Percentiles rank a stretch among this genome's conserved stretches.
These are phyloP conservation scores for Lathyrus sativus DNA, from an alignment of 306 rosid genomes.

Conservation along the genomic window DNA sequence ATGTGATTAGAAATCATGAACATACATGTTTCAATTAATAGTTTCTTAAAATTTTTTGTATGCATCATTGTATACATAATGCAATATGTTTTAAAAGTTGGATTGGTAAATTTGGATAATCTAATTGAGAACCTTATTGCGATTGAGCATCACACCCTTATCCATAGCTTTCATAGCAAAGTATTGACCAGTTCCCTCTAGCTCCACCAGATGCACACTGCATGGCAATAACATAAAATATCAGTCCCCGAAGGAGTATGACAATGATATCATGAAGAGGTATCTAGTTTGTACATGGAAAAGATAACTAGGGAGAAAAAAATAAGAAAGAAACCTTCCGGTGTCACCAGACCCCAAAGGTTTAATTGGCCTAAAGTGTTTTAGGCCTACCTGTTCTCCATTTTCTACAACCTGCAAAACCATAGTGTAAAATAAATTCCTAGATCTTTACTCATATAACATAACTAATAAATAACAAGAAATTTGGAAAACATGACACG, in stretches of 20 bases:
- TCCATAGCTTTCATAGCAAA: slow-evolving; percentile 99
- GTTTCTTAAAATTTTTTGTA: background rate
- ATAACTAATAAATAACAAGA: background rate
- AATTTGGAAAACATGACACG: background rate
- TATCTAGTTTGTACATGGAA: background rate
- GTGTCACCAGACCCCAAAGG: slow-evolving; percentile 97
- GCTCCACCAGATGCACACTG: slow-evolving; percentile 95
- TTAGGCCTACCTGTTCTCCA: slow-evolving; percentile 77
- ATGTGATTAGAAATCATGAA: background rate
- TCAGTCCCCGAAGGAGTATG: background rate
- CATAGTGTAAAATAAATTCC: slow-evolving; percentile 22
- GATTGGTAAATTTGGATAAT: background rate
- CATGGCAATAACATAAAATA: slow-evolving; percentile 27
- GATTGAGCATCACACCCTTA: slow-evolving; percentile 83
- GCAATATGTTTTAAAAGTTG: background rate
- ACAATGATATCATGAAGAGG: background rate
- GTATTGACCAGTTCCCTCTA: slow-evolving; percentile 65
- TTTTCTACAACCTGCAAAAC: slow-evolving; percentile 66
- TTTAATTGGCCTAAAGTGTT: slow-evolving; percentile 84
- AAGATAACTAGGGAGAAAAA: slow-evolving; percentile 9
- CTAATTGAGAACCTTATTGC: slow-evolving; percentile 71
- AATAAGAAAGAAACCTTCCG: slow-evolving; percentile 65
- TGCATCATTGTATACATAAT: background rate
- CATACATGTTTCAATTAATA: background rate
- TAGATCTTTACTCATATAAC: background rate